Conservation (phyloP, 495 filamentous ascomycete genomes). For the Ascodesmis nigricans region DNA sequence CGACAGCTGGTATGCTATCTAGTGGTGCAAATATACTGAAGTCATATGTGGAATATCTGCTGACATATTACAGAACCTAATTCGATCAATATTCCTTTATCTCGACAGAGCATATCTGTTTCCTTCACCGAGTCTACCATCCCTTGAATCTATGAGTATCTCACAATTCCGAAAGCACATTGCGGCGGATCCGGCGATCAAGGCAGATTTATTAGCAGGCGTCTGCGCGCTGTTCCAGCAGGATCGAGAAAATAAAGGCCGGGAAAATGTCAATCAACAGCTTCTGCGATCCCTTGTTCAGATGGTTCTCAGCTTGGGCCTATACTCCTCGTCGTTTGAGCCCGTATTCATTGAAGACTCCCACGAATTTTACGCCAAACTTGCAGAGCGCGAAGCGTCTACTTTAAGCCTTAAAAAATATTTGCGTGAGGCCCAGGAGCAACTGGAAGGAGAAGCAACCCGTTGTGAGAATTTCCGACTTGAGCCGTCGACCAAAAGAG, state of each 20-base stretch:
- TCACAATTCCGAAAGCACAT: constrained; percentile 34
- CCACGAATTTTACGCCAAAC: constrained; percentile 36
- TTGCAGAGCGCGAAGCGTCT: constrained; percentile 38
- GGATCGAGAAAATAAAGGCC: constrained; percentile 35
- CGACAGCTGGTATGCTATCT: constrained; percentile 50
- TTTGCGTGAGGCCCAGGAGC: constrained; percentile 37
- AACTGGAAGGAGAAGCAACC: constrained; percentile 46
- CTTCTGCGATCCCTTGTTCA: constrained; percentile 49
- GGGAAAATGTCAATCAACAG: constrained; percentile 26
- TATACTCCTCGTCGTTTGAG: constrained; percentile 64
- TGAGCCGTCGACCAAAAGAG: constrained; percentile 56
- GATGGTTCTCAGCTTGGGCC: constrained; percentile 59
- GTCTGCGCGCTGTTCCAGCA: constrained; percentile 52
- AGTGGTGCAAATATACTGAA: no score
- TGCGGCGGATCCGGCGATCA: constrained; percentile 31
- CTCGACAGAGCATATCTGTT: constrained; percentile 77
- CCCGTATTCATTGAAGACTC: constrained; percentile 47
- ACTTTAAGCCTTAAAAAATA: constrained; percentile 42
- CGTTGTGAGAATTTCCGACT: constrained; percentile 61
- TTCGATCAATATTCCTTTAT: constrained; percentile 77
- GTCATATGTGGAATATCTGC: no score
- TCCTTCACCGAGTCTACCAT: constrained; percentile 34
- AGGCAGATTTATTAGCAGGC: constrained; percentile 38
- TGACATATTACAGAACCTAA: constrained; percentile 33
- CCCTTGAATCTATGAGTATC: constrained; percentile 40